Evolutionary conservation across 345 rosid species (phyloP).

Genomic region (Eucalyptus albens): DNA sequence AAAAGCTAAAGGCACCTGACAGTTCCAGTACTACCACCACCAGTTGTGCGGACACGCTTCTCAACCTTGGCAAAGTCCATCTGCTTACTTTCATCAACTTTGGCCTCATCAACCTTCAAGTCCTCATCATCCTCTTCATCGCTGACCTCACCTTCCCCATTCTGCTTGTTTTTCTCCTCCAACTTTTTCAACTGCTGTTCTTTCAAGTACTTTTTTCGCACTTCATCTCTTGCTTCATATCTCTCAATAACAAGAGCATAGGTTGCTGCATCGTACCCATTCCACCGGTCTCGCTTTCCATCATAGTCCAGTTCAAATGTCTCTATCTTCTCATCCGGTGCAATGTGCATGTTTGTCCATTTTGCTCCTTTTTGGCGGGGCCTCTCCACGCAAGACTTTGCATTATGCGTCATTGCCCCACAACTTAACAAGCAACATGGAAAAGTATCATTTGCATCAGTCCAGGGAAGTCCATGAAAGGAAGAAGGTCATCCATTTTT

Average conservation of each 20-base stretch:
- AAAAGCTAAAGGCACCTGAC: slow-evolving; percentile 34
- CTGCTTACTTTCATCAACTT: slow-evolving; percentile 77
- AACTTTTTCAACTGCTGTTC: slow-evolving; percentile 69
- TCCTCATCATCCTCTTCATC: slow-evolving; percentile 56
- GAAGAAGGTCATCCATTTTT: background rate
- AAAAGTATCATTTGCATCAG: background rate
- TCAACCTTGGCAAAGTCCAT: slow-evolving; percentile 96
- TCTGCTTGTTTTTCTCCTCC: slow-evolving; percentile 53
- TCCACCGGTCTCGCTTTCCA: slow-evolving; percentile 83
- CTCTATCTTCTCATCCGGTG: slow-evolving; percentile 76
- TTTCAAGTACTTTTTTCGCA: slow-evolving; percentile 48
- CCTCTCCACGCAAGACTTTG: slow-evolving; percentile 63
- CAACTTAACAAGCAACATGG: slow-evolving; percentile 19
- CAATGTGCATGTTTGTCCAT: slow-evolving; percentile 61
- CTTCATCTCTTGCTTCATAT: slow-evolving; percentile 72
- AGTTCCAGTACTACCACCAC: slow-evolving; percentile 97
- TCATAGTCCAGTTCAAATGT: slow-evolving; percentile 75
- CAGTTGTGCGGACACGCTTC: slow-evolving; percentile 84
- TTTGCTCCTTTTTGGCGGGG: slow-evolving; percentile 64
- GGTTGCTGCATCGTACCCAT: slow-evolving; percentile 62
- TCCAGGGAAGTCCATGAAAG: background rate
- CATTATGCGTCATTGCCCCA: slow-evolving; percentile 78
- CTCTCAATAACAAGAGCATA: slow-evolving; percentile 66
- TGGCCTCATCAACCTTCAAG: slow-evolving; percentile 76
- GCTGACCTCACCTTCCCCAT: slow-evolving; percentile 8